phyloP scores from a whole-genome alignment of 768 basidiomycete genomes.

The Podaxis sp. region DNA sequence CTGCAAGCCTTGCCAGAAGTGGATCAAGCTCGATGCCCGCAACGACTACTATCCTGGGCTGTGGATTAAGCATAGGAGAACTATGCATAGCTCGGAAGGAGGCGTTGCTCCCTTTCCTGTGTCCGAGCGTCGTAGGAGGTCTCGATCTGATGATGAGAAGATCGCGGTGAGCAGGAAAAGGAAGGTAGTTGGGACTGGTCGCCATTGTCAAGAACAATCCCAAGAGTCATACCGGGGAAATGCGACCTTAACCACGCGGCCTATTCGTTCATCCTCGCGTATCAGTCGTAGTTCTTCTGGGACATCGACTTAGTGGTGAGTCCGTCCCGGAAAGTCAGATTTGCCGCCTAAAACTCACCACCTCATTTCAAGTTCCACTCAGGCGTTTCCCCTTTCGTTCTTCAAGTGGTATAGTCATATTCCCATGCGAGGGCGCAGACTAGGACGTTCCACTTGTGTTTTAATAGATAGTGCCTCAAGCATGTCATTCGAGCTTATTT shows the following conservation, averaged over 20 bases:
- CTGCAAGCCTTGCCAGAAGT: slow-evolving; percentile 8
- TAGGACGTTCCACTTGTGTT: background rate
- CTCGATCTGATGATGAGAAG: background rate
- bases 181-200: background rate
- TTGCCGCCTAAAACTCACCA: background rate
- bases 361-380: background rate
- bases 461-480: background rate
- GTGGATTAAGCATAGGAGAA: slow-evolving; percentile 13
- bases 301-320: background rate
- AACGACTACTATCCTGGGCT: slow-evolving; percentile 14
- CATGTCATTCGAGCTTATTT: background rate
- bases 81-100: background rate
- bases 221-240: background rate
- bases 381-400: background rate
- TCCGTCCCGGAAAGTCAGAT: background rate
- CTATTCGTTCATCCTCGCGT: slow-evolving; percentile 1
- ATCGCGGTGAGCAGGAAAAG: background rate
- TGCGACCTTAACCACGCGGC: background rate
- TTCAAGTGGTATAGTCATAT: background rate
- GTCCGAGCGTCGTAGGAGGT: background rate
- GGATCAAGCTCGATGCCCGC: slow-evolving; percentile 10
- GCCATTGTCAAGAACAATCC: background rate
- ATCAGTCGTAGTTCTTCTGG: slow-evolving; percentile 7
- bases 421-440: background rate
- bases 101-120: background rate